Percentiles rank a stretch among this genome's conserved stretches.
Conservation (phyloP, 352 stramenopile species). For the Aphanomyces euteiches region DNA sequence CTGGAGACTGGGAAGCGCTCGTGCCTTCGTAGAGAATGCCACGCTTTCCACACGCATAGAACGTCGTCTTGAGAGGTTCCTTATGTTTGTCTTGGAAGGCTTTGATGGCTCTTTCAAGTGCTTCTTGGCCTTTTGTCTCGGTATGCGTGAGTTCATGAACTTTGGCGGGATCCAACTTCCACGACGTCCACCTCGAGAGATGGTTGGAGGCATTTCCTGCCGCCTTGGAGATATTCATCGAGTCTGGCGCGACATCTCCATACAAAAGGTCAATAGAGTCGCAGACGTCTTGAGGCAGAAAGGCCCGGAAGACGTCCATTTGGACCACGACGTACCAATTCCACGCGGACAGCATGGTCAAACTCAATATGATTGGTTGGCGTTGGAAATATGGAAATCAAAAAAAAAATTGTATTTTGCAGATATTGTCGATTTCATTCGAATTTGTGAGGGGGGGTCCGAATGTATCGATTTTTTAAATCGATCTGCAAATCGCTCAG, state of each 20-base stretch:
- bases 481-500: no score
- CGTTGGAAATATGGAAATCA: neutral
- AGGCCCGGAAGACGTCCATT: constrained; percentile 11
- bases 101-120: neutral
- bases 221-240: neutral
- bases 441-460: no score
- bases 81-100: neutral
- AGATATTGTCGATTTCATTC: no score
- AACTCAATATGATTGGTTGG: neutral
- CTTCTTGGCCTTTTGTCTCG: neutral
- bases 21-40: constrained; percentile 12
- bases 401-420: no score
- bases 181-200: constrained; percentile 5
- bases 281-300: neutral
- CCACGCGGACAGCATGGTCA: neutral
- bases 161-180: constrained; percentile 26
- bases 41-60: constrained; percentile 25
- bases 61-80: neutral
- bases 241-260: neutral
- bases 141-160: constrained; percentile 6
- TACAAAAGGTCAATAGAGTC: neutral
- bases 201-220: constrained; percentile 13
- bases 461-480: no score
- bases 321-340: constrained; percentile 9
- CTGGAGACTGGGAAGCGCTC: neutral